Percentiles rank a stretch among this genome's conserved stretches.
phyloP scores from a whole-genome alignment of 1,284 basidiomycete species.

The Puccinia triticina region DNA sequence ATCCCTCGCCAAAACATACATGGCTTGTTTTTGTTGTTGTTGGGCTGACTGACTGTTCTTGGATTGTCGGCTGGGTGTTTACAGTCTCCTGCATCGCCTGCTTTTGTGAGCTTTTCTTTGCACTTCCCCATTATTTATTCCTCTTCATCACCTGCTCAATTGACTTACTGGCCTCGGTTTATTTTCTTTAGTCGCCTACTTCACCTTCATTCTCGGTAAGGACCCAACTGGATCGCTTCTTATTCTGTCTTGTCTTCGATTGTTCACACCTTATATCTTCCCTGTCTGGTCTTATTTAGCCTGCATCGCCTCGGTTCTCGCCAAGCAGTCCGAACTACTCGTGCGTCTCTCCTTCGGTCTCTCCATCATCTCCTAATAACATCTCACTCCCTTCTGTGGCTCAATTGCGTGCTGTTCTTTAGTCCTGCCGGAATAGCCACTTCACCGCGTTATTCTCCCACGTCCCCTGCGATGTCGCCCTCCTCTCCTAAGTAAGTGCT shows the following conservation, averaged over 20 bases:
- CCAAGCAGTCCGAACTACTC: conserved; percentile 59
- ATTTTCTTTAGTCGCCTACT: conserved; percentile 44
- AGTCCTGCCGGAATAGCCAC: conserved; percentile 53
- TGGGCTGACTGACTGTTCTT: not conserved
- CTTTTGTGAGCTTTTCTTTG: conserved; percentile 38
- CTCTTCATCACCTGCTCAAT: not conserved
- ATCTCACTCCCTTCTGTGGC: conserved; percentile 38
- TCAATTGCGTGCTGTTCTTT: not conserved
- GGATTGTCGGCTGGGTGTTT: not conserved
- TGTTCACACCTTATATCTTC: not conserved
- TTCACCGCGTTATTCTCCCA: conserved; percentile 73
- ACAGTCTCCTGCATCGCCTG: conserved; percentile 51
- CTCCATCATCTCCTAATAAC: too few species aligned
- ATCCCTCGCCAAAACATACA: not conserved
- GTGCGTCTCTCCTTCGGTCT: conserved; percentile 47
- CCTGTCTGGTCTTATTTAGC: not conserved
- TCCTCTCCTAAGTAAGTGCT: conserved; percentile 57
- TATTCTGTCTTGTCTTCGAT: not conserved
- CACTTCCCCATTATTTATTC: not conserved
- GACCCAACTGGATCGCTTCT: not conserved
- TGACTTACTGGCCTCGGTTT: not conserved
- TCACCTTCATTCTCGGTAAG: conserved; percentile 52
- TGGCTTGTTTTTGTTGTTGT: not conserved
- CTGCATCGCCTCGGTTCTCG: conserved; percentile 53
- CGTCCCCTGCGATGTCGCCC: conserved; percentile 66